Evolutionary conservation across 2,329 filamentous ascomycete species (phyloP).

Genomic region (Daldinia sp.): DNA sequence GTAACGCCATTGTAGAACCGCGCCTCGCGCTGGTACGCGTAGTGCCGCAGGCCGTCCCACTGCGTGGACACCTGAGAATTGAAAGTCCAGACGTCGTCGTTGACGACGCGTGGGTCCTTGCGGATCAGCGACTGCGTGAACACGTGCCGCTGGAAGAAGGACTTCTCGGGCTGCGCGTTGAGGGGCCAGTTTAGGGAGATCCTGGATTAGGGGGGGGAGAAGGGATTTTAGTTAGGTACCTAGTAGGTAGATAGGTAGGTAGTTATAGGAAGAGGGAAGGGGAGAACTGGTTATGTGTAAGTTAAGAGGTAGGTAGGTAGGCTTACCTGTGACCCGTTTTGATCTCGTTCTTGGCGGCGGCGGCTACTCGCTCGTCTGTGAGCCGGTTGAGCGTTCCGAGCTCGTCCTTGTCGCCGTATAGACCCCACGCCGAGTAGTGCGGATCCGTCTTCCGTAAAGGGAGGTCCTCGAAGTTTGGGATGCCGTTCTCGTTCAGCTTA

Average conservation of each 20-base stretch:
- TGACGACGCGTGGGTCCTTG: constrained; percentile 65
- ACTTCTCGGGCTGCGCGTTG: constrained; percentile 62
- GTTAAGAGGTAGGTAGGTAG: not conserved
- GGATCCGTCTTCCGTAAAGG: constrained; percentile 62
- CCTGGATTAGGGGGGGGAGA: constrained; percentile 47
- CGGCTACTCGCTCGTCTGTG: constrained; percentile 64
- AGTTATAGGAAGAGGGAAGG: not conserved
- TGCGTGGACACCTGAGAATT: constrained; percentile 70
- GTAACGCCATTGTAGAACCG: constrained; percentile 55
- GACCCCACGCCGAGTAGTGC: constrained; percentile 59
- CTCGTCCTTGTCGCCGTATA: constrained; percentile 68
- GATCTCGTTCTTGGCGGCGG: constrained; percentile 65
- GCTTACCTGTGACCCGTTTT: constrained; percentile 63
- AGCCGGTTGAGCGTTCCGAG: constrained; percentile 72
- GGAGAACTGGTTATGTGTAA: no score
- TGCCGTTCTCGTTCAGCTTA: constrained; percentile 56
- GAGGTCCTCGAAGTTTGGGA: constrained; percentile 62
- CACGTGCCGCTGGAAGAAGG: constrained; percentile 67
- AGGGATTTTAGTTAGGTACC: constrained; percentile 1
- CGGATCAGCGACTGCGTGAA: constrained; percentile 67
- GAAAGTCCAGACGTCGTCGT: constrained; percentile 71
- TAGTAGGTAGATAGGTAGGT: not conserved
- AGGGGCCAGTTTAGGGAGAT: constrained; percentile 72
- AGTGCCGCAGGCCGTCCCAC: constrained; percentile 68
- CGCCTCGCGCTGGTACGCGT: constrained; percentile 60